Percentiles rank a stretch among this genome's conserved stretches.
Evolutionary conservation across 164 flowering plant species (phyloP).

Genomic region (Vitis riparia): DNA sequence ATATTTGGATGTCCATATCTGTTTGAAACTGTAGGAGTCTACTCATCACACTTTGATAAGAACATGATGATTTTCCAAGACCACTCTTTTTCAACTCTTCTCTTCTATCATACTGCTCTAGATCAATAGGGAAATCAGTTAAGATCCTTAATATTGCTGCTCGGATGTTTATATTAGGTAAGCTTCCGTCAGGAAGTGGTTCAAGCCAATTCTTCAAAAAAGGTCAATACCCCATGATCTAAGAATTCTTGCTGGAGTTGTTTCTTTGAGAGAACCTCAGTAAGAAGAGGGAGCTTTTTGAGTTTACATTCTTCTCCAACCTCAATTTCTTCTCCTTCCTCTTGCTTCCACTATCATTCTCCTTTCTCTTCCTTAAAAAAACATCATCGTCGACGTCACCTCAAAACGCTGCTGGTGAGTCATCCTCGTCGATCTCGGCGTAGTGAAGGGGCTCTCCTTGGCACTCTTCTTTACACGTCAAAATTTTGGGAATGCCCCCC

Average conservation of each 20-base stretch:
- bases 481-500: too few relatives aligned
- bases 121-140: constrained; percentile 80
- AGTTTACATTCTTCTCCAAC: constrained; percentile 50
- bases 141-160: constrained; percentile 74
- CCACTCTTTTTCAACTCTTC: constrained; percentile 90
- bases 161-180: constrained; percentile 88
- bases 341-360: constrained; percentile 22
- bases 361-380: constrained; percentile 26
- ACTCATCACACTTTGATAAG: constrained; percentile 90
- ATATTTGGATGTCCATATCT: too few relatives aligned
- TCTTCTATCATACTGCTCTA: constrained; percentile 81
- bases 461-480: constrained; percentile 49
- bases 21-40: constrained; percentile 29
- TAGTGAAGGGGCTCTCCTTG: constrained; percentile 20
- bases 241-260: constrained; percentile 91
- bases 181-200: constrained; percentile 96
- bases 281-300: constrained; percentile 88
- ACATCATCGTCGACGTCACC: constrained; percentile 13
- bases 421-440: constrained; percentile 29
- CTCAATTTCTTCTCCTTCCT: constrained; percentile 39
- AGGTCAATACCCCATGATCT: constrained; percentile 87
- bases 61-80: constrained; percentile 96
- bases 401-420: neutral
- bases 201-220: constrained; percentile 90
- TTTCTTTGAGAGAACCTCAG: constrained; percentile 90